Base-by-base conservation (phyloP, 306 rosid species). In the Styphnolobium japonicum region DNA sequence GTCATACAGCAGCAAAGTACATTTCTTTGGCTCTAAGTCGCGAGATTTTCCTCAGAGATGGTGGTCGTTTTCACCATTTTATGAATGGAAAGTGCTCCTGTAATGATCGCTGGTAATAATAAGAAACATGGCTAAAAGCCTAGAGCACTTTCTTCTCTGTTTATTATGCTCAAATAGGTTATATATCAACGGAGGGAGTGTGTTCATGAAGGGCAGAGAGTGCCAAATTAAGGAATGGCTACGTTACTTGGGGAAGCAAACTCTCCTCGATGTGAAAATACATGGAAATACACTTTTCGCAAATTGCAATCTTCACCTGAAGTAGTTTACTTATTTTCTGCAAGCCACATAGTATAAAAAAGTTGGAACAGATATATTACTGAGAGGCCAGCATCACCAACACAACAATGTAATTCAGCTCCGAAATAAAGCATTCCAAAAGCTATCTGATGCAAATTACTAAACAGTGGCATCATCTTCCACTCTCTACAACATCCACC, bases 1-100 rank as follows among this genome's bases (percentile, higher is more conserved):
- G 90, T 68, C 94, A 89, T 31, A 71, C 80, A 29, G 90, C 82
- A 42, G 97, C 91, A 23, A 92, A 89, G 60, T 89, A 86, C 86
- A 85, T 86, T 65, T 92, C 92, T 22, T 67, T 68, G 81, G 86
- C 83, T 3, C 73, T 80, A 58, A 85, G 81, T 15, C 62, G 82
- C 0, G 88, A 85, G 73, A 88, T 92, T 67, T 79, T 88, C 58
- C 60, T 88, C 33, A 57, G 75, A 69, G 94, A 88, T 48, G 92
- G 90, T 48, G 74, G 85, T 10, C 90, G 94, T 60, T 92, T 88
- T 75, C 94, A 92, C 87, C 94, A 88, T 87, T 89, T 89, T 46
- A 65, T 53, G 64, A 81, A 82, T 42, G 94, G 97, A 76, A 76
- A 86, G 69, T 89, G 92, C 29, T 82, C 87, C 67, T 92, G 97